Percentiles rank a stretch among this genome's conserved stretches.
These are phyloP conservation scores for Aspergillus eucalypticola DNA, from an alignment of 2,329 filamentous ascomycete genomes.

Conservation along the genomic window DNA sequence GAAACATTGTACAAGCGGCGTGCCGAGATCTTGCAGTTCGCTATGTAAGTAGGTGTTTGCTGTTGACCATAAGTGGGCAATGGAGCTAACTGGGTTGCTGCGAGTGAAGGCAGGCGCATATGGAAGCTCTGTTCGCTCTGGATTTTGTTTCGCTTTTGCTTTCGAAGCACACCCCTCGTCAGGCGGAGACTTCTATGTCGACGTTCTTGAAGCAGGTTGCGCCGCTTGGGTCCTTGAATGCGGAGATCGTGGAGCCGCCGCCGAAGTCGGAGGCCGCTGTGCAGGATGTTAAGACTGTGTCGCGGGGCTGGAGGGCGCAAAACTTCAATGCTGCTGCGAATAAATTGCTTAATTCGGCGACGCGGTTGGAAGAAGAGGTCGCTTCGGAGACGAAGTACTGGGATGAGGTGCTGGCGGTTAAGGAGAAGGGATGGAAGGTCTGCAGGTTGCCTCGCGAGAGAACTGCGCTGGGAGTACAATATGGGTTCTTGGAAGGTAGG, in stretches of 20 bases:
- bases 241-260: slow-evolving; percentile 64
- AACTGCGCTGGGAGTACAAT: slow-evolving; percentile 78
- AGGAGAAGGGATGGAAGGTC: slow-evolving; percentile 81
- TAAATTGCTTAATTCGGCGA: slow-evolving; percentile 70
- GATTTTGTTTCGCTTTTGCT: slow-evolving; percentile 82
- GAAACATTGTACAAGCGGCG: slow-evolving; percentile 47
- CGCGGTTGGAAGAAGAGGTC: slow-evolving; percentile 74
- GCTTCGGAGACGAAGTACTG: slow-evolving; percentile 82
- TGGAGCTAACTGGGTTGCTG: slow-evolving; percentile 11
- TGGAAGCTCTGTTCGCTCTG: slow-evolving; percentile 63
- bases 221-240: slow-evolving; percentile 72
- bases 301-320: slow-evolving; percentile 74
- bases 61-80: neutral
- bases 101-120: slow-evolving; percentile 43
- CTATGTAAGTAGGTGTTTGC: slow-evolving; percentile 34
- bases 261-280: slow-evolving; percentile 57
- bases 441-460: slow-evolving; percentile 73
- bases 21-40: slow-evolving; percentile 47
- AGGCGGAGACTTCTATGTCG: slow-evolving; percentile 70
- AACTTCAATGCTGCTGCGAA: slow-evolving; percentile 74
- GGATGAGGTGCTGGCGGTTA: slow-evolving; percentile 79
- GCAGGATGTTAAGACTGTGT: slow-evolving; percentile 56
- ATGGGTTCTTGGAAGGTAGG: slow-evolving; percentile 78
- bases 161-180: slow-evolving; percentile 74
- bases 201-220: slow-evolving; percentile 68